Evolutionary conservation across 495 filamentous ascomycete species (phyloP), one percentile per base, ranked within the genome.

Genomic region (Hypoxylon trugodes): DNA sequence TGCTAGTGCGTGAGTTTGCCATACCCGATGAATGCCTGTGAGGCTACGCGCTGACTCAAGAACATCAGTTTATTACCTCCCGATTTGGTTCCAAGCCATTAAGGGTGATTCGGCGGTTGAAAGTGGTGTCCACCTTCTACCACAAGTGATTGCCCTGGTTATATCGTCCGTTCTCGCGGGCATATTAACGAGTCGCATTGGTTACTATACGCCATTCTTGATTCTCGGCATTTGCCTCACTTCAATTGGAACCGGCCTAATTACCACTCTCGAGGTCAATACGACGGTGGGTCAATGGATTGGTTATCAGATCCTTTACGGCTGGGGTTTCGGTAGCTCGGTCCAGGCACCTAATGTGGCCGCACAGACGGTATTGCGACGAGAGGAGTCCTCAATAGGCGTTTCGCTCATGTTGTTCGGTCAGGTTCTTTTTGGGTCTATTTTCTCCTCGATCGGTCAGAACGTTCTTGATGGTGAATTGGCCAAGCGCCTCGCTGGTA

Each of bases 81-180:
- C 86, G 4, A 80, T 89, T 52, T 90, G 84, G 85, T 89, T 91
- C 69, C 89, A 92, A 66, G 84, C 83, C 8, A 84, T 87, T 66
- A 79, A 85, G 48, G 79, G 79, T n/a, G 72, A 76, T 5, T 76
- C 76, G 0, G 82, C 84, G n/a, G 76, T 79, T 0, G 73, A 81
- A 28, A 81, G 79, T 0, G 81, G 82, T 12, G 81, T 84, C 53
- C 71, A 76, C 54, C 77, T 79, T 42, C 74, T 87, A 7, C 83
- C 84, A 0, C 59, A 75, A 15, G 65, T 77, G 25, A 68, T 81
- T 4, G 49, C 77, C 9, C 54, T 76, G 36, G 76, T 79, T 7
- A 52, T 74, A 10, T 67, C 71, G 25, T 72, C 69, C n/a, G 72
- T 79, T 28, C 9, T 65, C 3, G 70, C 79, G 12, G 87, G 87